phyloP scores from a whole-genome alignment of 495 filamentous ascomycete species.

The Jackrogersella minutella region DNA sequence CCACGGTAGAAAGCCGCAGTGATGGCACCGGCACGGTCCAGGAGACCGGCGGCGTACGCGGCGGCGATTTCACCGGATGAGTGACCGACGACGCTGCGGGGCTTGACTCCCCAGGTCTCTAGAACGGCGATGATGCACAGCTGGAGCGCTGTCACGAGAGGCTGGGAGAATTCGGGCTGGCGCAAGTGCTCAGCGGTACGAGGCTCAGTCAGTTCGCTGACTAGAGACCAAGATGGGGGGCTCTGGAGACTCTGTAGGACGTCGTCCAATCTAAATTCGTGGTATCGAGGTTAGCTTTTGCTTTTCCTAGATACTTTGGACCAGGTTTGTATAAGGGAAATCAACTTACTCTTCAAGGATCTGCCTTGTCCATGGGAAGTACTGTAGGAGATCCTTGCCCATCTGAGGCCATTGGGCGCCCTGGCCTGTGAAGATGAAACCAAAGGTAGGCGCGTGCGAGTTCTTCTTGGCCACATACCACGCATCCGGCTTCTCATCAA shows the following conservation, averaged over 20 bases:
- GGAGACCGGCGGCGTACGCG: conserved; percentile 50
- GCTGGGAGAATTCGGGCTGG: conserved; percentile 4
- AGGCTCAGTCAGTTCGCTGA: not conserved
- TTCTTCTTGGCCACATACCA: not conserved
- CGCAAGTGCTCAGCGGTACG: not conserved
- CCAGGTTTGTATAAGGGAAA: not conserved
- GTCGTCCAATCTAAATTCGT: not conserved
- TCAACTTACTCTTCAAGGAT: not conserved
- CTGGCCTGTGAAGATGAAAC: conserved; percentile 37
- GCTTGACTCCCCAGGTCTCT: conserved; percentile 48
- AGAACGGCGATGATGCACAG: conserved; percentile 43
- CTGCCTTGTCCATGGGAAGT: not conserved
- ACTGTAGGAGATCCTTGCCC: conserved; percentile 22
- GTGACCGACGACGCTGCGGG: conserved; percentile 61
- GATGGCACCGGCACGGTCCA: conserved; percentile 53
- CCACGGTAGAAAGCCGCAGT: conserved; percentile 61
- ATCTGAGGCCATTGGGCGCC: conserved; percentile 39
- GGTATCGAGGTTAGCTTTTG: not conserved
- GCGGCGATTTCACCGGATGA: conserved; percentile 67
- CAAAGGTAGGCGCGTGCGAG: not conserved
- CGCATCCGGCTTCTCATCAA: not conserved
- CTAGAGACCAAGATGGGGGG: not conserved
- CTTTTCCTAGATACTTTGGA: not conserved
- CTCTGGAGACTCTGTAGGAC: not conserved
- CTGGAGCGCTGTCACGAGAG: conserved; percentile 9